Percentiles rank a stretch among this genome's conserved stretches.
Conservation (phyloP, 768 basidiomycete species). For the Naematelia encephala region DNA sequence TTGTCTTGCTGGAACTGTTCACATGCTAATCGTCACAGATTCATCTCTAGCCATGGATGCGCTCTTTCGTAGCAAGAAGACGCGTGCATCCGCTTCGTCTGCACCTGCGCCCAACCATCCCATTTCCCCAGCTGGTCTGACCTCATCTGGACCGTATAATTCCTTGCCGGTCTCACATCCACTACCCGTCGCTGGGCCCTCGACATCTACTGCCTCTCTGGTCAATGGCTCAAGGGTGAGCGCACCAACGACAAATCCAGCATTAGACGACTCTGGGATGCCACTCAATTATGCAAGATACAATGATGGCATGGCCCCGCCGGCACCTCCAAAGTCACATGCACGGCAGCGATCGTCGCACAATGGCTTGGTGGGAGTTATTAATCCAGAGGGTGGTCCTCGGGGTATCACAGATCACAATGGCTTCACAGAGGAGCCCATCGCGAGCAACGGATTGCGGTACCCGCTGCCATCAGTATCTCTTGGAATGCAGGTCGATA, state of each 20-base stretch:
- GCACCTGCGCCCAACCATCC: slow-evolving; percentile 15
- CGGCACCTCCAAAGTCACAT: slow-evolving; percentile 50
- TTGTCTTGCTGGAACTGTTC: neutral
- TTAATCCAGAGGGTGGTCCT: neutral
- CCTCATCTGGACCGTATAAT: slow-evolving; percentile 27
- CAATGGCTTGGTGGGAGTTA: neutral
- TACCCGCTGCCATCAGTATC: slow-evolving; percentile 17
- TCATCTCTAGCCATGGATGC: slow-evolving; percentile 17
- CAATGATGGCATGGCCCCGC: slow-evolving; percentile 53
- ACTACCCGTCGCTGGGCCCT: slow-evolving; percentile 26
- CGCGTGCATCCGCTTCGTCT: slow-evolving; percentile 14
- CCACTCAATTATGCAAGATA: slow-evolving; percentile 57
- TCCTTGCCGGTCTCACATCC: slow-evolving; percentile 9
- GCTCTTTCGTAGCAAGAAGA: slow-evolving; percentile 20
- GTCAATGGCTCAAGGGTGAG: slow-evolving; percentile 9
- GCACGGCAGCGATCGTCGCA: neutral
- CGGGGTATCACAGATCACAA: slow-evolving; percentile 1
- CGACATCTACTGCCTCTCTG: neutral
- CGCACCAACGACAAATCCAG: slow-evolving; percentile 30
- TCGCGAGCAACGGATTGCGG: slow-evolving; percentile 5
- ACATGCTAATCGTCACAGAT: neutral
- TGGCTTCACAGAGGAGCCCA: slow-evolving; percentile 49
- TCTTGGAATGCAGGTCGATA: slow-evolving; percentile 12
- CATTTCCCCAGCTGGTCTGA: slow-evolving; percentile 12
- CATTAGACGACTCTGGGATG: slow-evolving; percentile 41